Evolutionary conservation across 2,329 filamentous ascomycete genomes (phyloP), one percentile per base, ranked within the genome.

Genomic region (Fusarium sp.): DNA sequence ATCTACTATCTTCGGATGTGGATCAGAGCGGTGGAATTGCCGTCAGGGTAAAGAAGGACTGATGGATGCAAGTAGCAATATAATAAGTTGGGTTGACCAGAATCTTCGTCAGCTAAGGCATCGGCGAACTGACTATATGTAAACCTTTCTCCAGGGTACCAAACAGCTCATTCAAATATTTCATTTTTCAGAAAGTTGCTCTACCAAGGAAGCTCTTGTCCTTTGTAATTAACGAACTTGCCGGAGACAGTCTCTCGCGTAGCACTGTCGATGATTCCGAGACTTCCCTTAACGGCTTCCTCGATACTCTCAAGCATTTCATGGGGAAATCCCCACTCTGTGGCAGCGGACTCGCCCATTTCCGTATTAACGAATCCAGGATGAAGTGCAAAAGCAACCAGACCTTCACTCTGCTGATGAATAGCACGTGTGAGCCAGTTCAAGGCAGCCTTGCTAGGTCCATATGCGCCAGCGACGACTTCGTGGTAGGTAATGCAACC

Each of bases 301-400:
- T 83, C 81, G 8, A 83, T 62, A 4, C 75, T 77, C 13, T 77
- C 75, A 1, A 80, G 80, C 9, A 79, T 77, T 0, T n/a, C 8
- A 15, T 61, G 75, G 7, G 66, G 56, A 52, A 79, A 77, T 1
- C 74, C 76, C 83, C 82, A 84, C 45, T 81, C 73, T 13, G 73
- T 72, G 0, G 82, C 82, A 7, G 77, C 79, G 4, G 70, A 69
- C 3, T 80, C 66, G 4, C 83, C 83, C 69, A 78, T 77, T 6
- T 72, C 63, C 1, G 81, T 83, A 35, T 75, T 66, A 6, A 84
- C 82, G 75, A 82, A 84, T 1, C 84, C 83, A 3, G 84, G 84
- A 66, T 85, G 83, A 4, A 83, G 69, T 1, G 81, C 80, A 26
- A 82, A 70, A 1, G 78, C 73, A 6, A 82, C 52, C 5, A 83